Base-by-base conservation (phyloP, 73 alveolate species). In the Urostyla sp. region DNA sequence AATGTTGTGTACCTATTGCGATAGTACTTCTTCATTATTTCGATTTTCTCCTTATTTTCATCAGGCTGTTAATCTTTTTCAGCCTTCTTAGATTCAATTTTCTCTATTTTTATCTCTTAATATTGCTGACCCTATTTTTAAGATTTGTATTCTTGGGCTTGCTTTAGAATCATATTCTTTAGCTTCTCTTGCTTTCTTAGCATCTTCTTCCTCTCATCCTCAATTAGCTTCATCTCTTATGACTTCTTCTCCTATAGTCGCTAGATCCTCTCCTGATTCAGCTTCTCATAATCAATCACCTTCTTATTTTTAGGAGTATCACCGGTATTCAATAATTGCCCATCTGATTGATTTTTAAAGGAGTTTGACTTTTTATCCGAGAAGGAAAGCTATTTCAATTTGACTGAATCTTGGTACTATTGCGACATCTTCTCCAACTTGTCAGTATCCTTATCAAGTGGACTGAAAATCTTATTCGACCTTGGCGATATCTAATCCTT, bases 1-100 rank as follows among this genome's bases (percentile, higher is more conserved):
- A 90, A 85, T 0, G 90, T 66, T 0, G 75, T 53, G 50, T 85
- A 85, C 59, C 96, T 61, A 10, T 82, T 52, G 50, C 90, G 75
- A 49, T 85, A 90, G 60, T 59, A 80, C 40, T 73, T 88, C 50
- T 67, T 60, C 24, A 80, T 20, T 66, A 80, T 88, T 21, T 67
- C 67, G 55, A 48, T 50, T 51, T 79, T 61, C 78, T 59, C 66
- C 54, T 88, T 79, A 57, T 79, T 72, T 52, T 69, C 63, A 46
- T 81, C 88, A 34, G 20, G 57, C 16, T 20, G 46, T 10, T n/a
- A 24, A 16, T 26, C 36, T 30, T 18, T 13, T 23, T 36, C 35
- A 7, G 11, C 28, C 55, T 69, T 15, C 24, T 43, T 18, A 23
- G 45, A 18, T 28, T 69, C 80, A 15, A 46, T 79, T 32, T 21